Conservation (phyloP, 2,329 filamentous ascomycete genomes). For the Aureobasidium vineae region DNA sequence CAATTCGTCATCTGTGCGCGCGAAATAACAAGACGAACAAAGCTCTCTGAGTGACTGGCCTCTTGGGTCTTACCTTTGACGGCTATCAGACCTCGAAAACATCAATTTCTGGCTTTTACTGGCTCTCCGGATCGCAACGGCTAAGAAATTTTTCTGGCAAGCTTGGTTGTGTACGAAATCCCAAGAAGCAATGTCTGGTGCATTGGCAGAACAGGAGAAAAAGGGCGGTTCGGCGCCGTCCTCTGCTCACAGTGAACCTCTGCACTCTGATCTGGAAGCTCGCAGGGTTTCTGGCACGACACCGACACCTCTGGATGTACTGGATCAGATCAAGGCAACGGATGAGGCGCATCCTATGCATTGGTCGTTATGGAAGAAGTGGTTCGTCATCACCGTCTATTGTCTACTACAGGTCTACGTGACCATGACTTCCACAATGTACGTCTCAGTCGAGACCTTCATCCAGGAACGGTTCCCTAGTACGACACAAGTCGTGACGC, state of each 20-base stretch:
- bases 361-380: conserved; percentile 22
- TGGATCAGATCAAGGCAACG: conserved; percentile 12
- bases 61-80: not conserved
- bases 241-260: conserved; percentile 18
- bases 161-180: not conserved
- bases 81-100: not conserved
- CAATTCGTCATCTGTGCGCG: conserved; percentile 17
- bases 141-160: conserved; percentile 10
- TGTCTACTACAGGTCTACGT: conserved; percentile 22
- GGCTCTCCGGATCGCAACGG: conserved; percentile 10
- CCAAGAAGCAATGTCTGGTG: conserved; percentile 3
- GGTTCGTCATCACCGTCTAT: conserved; percentile 22
- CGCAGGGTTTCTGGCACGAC: not conserved
- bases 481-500: conserved; percentile 21
- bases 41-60: not conserved
- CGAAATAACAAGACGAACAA: conserved; percentile 1
- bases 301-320: conserved; percentile 17
- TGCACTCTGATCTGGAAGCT: conserved; percentile 11
- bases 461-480: conserved; percentile 17
- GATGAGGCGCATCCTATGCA: conserved; percentile 19
- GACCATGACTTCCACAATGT: conserved; percentile 24
- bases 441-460: conserved; percentile 10
- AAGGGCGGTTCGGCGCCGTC: conserved; percentile 6
- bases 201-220: conserved; percentile 9
- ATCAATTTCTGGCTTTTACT: not conserved